These are phyloP conservation scores for Tolypocladium guangdongense DNA, from an alignment of 2,329 filamentous ascomycete species.

Conservation along the genomic window DNA sequence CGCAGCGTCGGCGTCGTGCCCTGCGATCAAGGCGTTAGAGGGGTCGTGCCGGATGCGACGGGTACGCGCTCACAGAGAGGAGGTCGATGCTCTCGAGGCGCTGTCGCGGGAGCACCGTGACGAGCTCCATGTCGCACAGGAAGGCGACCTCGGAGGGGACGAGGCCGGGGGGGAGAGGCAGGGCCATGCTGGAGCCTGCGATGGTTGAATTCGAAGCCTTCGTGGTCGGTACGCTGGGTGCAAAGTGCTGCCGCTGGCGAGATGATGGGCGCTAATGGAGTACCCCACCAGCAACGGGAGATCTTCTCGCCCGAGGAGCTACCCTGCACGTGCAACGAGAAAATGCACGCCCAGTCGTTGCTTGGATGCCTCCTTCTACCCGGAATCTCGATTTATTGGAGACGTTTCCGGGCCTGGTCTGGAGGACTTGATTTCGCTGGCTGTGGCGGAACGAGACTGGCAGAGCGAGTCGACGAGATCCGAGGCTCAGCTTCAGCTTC, in stretches of 20 bases:
- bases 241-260: not conserved
- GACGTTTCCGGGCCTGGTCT: not conserved
- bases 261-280: not conserved
- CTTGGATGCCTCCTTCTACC: not conserved
- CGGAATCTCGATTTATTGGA: not conserved
- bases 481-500: not conserved
- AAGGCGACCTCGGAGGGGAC: conserved; percentile 86
- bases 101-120: conserved; percentile 87
- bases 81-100: conserved; percentile 77
- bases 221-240: not conserved
- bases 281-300: not conserved
- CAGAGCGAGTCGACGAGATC: not conserved
- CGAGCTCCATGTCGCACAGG: conserved; percentile 92
- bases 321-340: not conserved
- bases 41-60: conserved; percentile 2
- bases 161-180: conserved; percentile 44
- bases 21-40: conserved; percentile 31
- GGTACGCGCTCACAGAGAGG: conserved; percentile 57
- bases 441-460: not conserved
- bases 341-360: not conserved
- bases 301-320: not conserved
- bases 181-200: conserved; percentile 24
- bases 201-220: not conserved
- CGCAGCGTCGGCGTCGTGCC: conserved; percentile 65
- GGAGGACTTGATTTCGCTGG: not conserved